phyloP scores from a whole-genome alignment of 1,139 yeast genomes.

The Wickerhamomyces sp. region DNA sequence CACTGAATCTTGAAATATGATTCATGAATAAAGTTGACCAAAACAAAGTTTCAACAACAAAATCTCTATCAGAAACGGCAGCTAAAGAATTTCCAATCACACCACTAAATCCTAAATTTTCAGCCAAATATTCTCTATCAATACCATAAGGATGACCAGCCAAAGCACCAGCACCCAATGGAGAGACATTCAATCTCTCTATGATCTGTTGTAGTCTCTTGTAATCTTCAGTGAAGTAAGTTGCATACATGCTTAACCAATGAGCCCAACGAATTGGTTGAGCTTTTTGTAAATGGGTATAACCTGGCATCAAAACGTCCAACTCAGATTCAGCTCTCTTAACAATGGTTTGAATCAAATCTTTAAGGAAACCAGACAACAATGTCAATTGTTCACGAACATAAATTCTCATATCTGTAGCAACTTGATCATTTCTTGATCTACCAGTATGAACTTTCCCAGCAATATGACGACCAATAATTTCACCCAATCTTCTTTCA shows the following conservation, averaged over 20 bases:
- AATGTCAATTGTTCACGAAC: conserved; percentile 74
- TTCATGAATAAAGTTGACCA: conserved; percentile 97
- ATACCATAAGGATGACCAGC: conserved; percentile 99
- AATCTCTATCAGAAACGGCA: conserved; percentile 96
- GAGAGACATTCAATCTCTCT: conserved; percentile 79
- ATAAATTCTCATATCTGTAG: conserved; percentile 93
- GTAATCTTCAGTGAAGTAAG: conserved; percentile 87
- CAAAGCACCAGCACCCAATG: conserved; percentile 94
- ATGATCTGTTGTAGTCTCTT: conserved; percentile 77
- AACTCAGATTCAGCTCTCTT: conserved; percentile 81
- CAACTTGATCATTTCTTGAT: conserved; percentile 97
- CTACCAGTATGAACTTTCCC: conserved; percentile 99
- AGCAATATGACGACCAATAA: conserved; percentile 87
- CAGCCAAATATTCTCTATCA: conserved; percentile 84
- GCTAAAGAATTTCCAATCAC: conserved; percentile 92
- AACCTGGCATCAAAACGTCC: conserved; percentile 95
- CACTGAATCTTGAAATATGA: conserved; percentile 90
- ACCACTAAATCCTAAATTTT: conserved; percentile 69
- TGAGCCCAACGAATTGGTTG: conserved; percentile 99
- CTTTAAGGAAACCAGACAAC: conserved; percentile 52
- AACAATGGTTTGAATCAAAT: conserved; percentile 60
- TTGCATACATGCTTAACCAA: conserved; percentile 92
- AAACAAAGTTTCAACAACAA: conserved; percentile 93
- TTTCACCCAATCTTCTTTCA: conserved; percentile 94
- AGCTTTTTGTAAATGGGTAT: conserved; percentile 96